Conservation (phyloP, 202 grass and related monocot species). For the Miscanthus sacchariflorus region DNA sequence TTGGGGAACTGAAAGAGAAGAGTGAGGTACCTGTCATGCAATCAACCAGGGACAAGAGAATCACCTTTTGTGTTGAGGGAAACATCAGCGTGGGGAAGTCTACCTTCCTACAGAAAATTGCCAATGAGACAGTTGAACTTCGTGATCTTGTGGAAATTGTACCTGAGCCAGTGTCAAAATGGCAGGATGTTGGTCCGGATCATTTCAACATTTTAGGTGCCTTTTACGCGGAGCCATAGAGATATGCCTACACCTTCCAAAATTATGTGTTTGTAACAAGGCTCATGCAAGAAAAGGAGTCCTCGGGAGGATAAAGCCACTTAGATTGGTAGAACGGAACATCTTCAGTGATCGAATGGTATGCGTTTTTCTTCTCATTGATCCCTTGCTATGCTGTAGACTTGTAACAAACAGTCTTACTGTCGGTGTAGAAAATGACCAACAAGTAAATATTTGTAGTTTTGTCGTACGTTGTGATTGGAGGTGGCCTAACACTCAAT, state of each 20-base stretch:
- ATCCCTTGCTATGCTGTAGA: not conserved
- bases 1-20: slow-evolving; percentile 41
- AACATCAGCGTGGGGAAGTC: slow-evolving; percentile 68
- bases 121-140: slow-evolving; percentile 58
- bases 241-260: slow-evolving; percentile 67
- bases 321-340: slow-evolving; percentile 64
- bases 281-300: slow-evolving; percentile 67
- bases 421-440: too few relatives aligned
- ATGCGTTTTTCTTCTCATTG: not conserved
- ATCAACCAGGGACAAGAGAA: slow-evolving; percentile 34
- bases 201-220: slow-evolving; percentile 68
- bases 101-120: slow-evolving; percentile 58
- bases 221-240: slow-evolving; percentile 60
- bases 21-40: slow-evolving; percentile 3
- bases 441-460: too few relatives aligned
- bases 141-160: slow-evolving; percentile 59
- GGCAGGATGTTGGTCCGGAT: slow-evolving; percentile 64
- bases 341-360: slow-evolving; percentile 71
- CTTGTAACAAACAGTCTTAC: not conserved
- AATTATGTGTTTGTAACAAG: slow-evolving; percentile 72
- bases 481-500: too few relatives aligned
- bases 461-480: too few relatives aligned
- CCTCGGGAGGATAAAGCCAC: slow-evolving; percentile 56
- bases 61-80: slow-evolving; percentile 70
- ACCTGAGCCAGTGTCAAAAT: slow-evolving; percentile 58